Percentiles rank a stretch among this genome's conserved stretches.
Evolutionary conservation across 2,329 filamentous ascomycete genomes (phyloP).

Genomic region (Coniochaeta sp.): DNA sequence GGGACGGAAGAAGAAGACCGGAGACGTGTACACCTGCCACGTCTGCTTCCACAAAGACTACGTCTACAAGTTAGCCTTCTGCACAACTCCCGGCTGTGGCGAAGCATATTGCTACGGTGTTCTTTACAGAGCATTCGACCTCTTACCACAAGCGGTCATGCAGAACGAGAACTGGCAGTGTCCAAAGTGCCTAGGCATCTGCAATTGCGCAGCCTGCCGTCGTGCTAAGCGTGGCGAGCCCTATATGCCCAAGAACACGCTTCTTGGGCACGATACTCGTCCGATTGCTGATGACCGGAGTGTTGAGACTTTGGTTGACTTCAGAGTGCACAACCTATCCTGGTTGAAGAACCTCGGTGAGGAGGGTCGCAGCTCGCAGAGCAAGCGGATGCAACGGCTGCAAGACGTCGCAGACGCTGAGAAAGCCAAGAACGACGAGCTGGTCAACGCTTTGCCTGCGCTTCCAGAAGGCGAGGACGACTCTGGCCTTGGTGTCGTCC

Average conservation of each 20-base stretch:
- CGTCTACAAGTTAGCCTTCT: constrained; percentile 77
- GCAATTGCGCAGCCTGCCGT: constrained; percentile 78
- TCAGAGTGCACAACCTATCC: constrained; percentile 76
- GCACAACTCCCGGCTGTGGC: constrained; percentile 60
- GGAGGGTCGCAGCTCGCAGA: constrained; percentile 48
- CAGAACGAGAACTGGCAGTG: constrained; percentile 80
- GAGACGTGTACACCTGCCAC: constrained; percentile 61
- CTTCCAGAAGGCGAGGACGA: constrained; percentile 15
- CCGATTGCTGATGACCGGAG: constrained; percentile 86
- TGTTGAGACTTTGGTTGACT: constrained; percentile 84
- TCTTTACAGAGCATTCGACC: constrained; percentile 83
- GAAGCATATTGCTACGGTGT: constrained; percentile 88
- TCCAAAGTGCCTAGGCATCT: constrained; percentile 77
- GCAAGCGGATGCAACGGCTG: constrained; percentile 49
- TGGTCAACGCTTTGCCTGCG: constrained; percentile 11
- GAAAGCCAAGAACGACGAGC: constrained; percentile 39
- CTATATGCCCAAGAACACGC: constrained; percentile 79
- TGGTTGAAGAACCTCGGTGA: constrained; percentile 64
- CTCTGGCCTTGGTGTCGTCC: constrained; percentile 19
- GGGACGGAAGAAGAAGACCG: constrained; percentile 44
- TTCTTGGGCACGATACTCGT: constrained; percentile 85
- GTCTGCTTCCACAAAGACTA: constrained; percentile 76
- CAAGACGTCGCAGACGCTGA: constrained; percentile 48
- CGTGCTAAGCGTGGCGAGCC: constrained; percentile 62
- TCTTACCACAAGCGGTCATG: constrained; percentile 77